phyloP scores from a whole-genome alignment of 495 filamentous ascomycete genomes.

The Viridothelium virens region DNA sequence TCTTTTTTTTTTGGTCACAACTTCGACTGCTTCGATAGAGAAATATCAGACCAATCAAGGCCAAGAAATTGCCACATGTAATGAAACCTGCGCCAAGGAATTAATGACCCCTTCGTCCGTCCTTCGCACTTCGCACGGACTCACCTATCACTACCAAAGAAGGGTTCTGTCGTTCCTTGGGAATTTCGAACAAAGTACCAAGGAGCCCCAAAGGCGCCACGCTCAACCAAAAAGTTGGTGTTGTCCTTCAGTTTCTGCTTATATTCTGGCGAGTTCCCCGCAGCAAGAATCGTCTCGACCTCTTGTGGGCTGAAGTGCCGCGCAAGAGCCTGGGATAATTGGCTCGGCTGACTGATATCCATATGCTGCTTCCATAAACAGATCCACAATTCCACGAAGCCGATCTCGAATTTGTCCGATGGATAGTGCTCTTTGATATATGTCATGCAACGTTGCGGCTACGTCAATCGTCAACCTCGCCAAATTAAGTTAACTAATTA shows the following conservation, averaged over 20 bases:
- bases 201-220: conserved; percentile 65
- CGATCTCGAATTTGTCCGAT: conserved; percentile 35
- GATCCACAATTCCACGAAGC: conserved; percentile 42
- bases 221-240: conserved; percentile 52
- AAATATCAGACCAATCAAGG: conserved; percentile 8
- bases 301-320: conserved; percentile 38
- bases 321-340: conserved; percentile 32
- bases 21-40: not conserved
- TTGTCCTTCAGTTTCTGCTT: conserved; percentile 53
- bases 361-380: conserved; percentile 42
- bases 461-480: not conserved
- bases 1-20: not conserved
- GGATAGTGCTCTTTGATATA: conserved; percentile 52
- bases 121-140: not conserved
- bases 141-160: conserved; percentile 70
- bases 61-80: conserved; percentile 10
- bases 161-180: conserved; percentile 53
- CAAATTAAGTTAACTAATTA: not conserved
- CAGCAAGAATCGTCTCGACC: conserved; percentile 45
- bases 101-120: not conserved
- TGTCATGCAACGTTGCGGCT: conserved; percentile 58
- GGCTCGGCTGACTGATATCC: conserved; percentile 44
- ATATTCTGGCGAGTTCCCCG: conserved; percentile 41
- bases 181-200: conserved; percentile 66
- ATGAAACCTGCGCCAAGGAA: not conserved